A percentile compares a stretch with the other conserved stretches of the same genome.
phyloP scores from a whole-genome alignment of 306 rosid species.

The Psophocarpus tetragonolobus region DNA sequence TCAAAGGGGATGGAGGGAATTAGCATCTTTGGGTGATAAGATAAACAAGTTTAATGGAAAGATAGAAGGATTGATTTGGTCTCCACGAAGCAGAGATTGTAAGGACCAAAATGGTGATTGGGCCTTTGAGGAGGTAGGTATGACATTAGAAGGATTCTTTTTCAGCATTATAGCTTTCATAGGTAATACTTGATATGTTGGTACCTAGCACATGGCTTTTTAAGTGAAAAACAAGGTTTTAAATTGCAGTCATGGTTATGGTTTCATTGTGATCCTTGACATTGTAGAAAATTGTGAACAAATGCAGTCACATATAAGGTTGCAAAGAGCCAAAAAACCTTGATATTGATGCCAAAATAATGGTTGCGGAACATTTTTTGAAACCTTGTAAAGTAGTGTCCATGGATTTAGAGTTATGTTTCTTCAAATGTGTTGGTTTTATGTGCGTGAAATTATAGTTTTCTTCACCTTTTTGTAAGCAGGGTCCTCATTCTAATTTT shows the following conservation, averaged over 20 bases:
- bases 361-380: neutral
- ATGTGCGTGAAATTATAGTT: neutral
- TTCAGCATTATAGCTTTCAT: neutral
- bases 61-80: conserved; percentile 92
- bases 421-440: neutral
- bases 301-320: neutral
- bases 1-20: conserved; percentile 96
- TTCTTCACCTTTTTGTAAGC: conserved; percentile 30
- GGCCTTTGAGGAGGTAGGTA: conserved; percentile 88
- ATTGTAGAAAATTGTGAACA: neutral
- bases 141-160: conserved; percentile 4
- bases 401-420: neutral
- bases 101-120: conserved; percentile 65
- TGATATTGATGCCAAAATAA: neutral
- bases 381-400: neutral
- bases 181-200: neutral
- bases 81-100: conserved; percentile 63
- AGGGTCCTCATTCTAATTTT: conserved; percentile 98
- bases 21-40: conserved; percentile 86
- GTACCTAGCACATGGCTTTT: neutral
- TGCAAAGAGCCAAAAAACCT: neutral
- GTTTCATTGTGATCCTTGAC: neutral
- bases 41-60: conserved; percentile 78
- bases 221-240: neutral
- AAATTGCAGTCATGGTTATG: neutral